Evolutionary conservation across 176 grass and related monocot genomes (phyloP), one percentile per base, ranked within the genome.

Genomic region (Secale cereale): DNA sequence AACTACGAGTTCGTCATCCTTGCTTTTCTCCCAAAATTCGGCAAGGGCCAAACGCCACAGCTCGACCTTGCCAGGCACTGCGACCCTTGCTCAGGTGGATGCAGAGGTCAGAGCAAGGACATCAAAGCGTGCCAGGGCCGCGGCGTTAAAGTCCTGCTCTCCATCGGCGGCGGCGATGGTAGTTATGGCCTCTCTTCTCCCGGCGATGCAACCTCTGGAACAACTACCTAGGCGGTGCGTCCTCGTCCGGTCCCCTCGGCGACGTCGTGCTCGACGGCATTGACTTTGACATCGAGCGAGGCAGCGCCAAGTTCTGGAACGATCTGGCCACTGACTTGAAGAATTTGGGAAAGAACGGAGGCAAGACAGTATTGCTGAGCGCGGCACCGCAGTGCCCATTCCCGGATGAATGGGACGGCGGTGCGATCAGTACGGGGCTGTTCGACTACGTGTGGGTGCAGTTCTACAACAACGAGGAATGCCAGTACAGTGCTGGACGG

Each of bases 371-470:
- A 69, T 57, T 88, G 4, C 76, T 95, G 74, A 88, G 87, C 27
- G 93, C 93, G 29, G 93, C 93, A 60, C 93, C 93, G 13, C 93
- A 95, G 86, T 95, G 93, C 63, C 90, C 90, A 17, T 95, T 88
- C 82, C 93, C 93, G 0, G 90, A 95, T 63, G 32, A 78, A 36
- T 83, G 79, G 66, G 72, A 90, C 14, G 28, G 62, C 15, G 41
- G n/a, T 29, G 86, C 89, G 0, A 81, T 84, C 0, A 80, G 76
- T 25, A 91, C 86, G 6, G 83, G 86, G 5, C 41, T 92, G 16
- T 94, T 94, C 72, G 87, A 92, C 52, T 88, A 73, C 7, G 87
- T 94, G 7, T 94, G 92, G 92, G 90, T 94, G 68, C 93, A 94
- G 72, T 94, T 92, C 85, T 92, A 92, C 78, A 94, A 94, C 82